Conservation (phyloP, 768 basidiomycete species). For the Mycena kentingensis region DNA sequence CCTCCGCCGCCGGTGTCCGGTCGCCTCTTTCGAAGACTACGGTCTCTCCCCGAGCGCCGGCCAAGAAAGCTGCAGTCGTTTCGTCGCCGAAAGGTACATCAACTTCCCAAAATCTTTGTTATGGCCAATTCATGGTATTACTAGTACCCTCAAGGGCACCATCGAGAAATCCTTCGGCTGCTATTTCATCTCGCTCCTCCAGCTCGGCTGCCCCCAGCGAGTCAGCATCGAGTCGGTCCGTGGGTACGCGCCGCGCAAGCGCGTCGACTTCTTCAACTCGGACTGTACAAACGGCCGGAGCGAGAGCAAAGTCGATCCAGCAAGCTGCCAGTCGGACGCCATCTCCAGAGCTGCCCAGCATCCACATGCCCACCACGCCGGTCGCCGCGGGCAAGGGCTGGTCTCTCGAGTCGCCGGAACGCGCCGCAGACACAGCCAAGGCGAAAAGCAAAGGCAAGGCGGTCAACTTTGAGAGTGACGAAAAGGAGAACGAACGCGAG, state of each 20-base stretch:
- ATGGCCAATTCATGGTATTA: neutral
- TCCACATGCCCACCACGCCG: slow-evolving; percentile 36
- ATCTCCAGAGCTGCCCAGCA: slow-evolving; percentile 45
- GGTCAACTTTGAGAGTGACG: slow-evolving; percentile 31
- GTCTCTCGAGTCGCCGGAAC: slow-evolving; percentile 55
- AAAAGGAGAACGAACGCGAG: slow-evolving; percentile 30
- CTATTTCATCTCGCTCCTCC: neutral
- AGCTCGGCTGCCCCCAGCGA: neutral
- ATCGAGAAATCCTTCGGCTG: neutral
- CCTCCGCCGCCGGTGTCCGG: too few relatives aligned
- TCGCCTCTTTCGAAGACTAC: neutral
- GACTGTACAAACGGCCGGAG: slow-evolving; percentile 20
- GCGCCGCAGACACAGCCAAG: slow-evolving; percentile 23
- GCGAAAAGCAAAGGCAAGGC: slow-evolving; percentile 40
- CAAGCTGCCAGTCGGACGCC: slow-evolving; percentile 35
- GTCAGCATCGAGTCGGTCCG: neutral
- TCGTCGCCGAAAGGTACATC: neutral
- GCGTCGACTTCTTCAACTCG: slow-evolving; percentile 30
- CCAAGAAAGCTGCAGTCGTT: neutral
- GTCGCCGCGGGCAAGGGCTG: slow-evolving; percentile 31
- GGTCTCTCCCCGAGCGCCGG: neutral
- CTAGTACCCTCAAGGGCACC: neutral
- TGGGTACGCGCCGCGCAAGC: slow-evolving; percentile 9
- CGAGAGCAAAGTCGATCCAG: slow-evolving; percentile 1
- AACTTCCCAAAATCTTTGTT: neutral